Base-by-base conservation (phyloP, 228 moss, liverwort and hornwort species). In the Sphagnum fallax region DNA sequence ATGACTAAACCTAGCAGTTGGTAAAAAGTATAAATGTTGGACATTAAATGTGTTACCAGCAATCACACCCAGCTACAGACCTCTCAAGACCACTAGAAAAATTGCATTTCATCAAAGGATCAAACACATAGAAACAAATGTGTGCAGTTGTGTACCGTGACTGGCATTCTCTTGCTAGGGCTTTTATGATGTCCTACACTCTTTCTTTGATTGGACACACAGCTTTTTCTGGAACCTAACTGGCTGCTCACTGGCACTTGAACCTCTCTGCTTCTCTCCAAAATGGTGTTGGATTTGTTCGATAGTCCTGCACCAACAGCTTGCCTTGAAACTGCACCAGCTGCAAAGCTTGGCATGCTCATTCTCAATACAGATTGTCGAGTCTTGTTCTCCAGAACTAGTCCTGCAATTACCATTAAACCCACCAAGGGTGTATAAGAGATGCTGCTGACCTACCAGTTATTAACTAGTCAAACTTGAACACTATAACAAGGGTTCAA, bases 331-430 rank as follows among this genome's bases (percentile, higher is more conserved):
- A 81, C 81, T 4, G 82, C 88, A 61, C 77, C 72, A 67, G 73
- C 79, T 64, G 82, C 81, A 64, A 84, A 68, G 71, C 84, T 80
- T 71, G 88, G 84, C 88, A 88, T 88, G 75, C 88, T 88, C 80
- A 76, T 88, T 68, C 88, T 77, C 18, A 70, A 65, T 14, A 76
- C 78, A n/a, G 75, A 63, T 63, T 78, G 84, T 60, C 76, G 78
- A 57, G 67, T 66, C 67, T 74, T 74, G 65, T 63, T 82, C 52
- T 71, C 63, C 51, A 72, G 61, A 51, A 63, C 71, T 50, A 53
- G 47, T 72, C 78, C 70, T 72, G 78, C 49, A 50, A 59, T 63
- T 68, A 62, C 13, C 11, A 16, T 6, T 16, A 48, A n/a, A 52
- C 50, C 8, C 9, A 65, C 48, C 11, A 48, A 13, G 48, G 14